These are phyloP conservation scores for Paecilomyces niveus DNA, from an alignment of 2,329 filamentous ascomycete species.

Conservation along the genomic window DNA sequence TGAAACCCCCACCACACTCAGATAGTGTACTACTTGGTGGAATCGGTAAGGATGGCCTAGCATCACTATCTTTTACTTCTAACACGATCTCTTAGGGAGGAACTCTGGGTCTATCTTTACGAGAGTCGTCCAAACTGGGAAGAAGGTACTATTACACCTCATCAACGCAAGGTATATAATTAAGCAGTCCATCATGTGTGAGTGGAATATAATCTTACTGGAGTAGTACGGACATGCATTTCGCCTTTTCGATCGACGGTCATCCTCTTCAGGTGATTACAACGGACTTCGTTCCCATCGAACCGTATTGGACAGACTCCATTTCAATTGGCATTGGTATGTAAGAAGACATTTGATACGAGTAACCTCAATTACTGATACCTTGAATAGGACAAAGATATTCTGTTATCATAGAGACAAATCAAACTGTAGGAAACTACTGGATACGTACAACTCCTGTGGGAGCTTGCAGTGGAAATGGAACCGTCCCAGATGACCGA, in stretches of 20 bases:
- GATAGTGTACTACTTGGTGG: neutral
- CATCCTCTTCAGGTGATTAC: slow-evolving; percentile 20
- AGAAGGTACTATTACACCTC: neutral
- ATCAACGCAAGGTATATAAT: slow-evolving; percentile 20
- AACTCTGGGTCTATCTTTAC: neutral
- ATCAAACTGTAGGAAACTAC: slow-evolving; percentile 2
- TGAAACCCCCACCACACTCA: slow-evolving; percentile 7
- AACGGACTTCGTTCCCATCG: slow-evolving; percentile 21
- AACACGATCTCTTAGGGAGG: neutral
- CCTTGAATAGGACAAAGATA: slow-evolving; percentile 5
- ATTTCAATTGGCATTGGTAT: slow-evolving; percentile 9
- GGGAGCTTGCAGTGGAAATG: neutral
- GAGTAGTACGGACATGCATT: slow-evolving; percentile 18
- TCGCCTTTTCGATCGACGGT: slow-evolving; percentile 21
- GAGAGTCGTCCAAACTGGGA: neutral
- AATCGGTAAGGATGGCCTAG: neutral
- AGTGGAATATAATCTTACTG: slow-evolving; percentile 45
- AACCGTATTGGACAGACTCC: slow-evolving; percentile 10
- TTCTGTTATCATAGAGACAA: slow-evolving; percentile 17
- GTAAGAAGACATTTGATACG: neutral
- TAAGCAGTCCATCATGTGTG: slow-evolving; percentile 27
- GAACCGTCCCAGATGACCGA: neutral
- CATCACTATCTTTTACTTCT: neutral
- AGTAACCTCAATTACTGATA: neutral
- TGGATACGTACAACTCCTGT: slow-evolving; percentile 3